Evolutionary conservation across 495 filamentous ascomycete species (phyloP).

Genomic region (Aspergillus taichungensis): DNA sequence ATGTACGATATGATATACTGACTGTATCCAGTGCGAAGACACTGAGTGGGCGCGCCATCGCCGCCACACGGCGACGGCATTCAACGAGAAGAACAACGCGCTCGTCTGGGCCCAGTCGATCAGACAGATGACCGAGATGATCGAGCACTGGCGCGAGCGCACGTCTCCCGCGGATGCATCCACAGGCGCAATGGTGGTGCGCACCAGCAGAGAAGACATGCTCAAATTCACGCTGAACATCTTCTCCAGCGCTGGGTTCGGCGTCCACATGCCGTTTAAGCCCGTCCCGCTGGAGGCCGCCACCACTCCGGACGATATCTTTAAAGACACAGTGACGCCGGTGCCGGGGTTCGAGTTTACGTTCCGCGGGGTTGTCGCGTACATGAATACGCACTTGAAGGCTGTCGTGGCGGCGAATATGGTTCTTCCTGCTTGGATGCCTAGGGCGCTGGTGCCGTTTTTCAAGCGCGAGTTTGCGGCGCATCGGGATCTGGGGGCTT

Average conservation of each 20-base stretch:
- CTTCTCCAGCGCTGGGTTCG: constrained; percentile 34
- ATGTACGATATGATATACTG: neutral
- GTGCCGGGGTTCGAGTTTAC: constrained; percentile 13
- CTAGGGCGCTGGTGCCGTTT: constrained; percentile 9
- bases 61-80: constrained; percentile 29
- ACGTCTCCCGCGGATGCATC: neutral
- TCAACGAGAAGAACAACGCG: constrained; percentile 41
- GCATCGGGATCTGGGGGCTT: constrained; percentile 9
- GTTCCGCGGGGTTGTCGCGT: constrained; percentile 10
- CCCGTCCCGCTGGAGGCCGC: neutral
- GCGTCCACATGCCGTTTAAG: constrained; percentile 21
- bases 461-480: constrained; percentile 10
- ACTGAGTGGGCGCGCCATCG: constrained; percentile 39
- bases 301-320: constrained; percentile 3
- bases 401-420: constrained; percentile 6
- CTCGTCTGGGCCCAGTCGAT: constrained; percentile 36
- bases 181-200: neutral
- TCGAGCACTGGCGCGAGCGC: constrained; percentile 23
- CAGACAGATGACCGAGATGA: constrained; percentile 19
- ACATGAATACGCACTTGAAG: constrained; percentile 8
- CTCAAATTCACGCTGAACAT: constrained; percentile 38
- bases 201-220: constrained; percentile 21
- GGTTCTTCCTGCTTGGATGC: constrained; percentile 12
- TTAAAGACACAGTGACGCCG: constrained; percentile 10
- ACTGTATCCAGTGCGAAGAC: constrained; percentile 20